These are phyloP conservation scores for Malus sylvestris DNA, from an alignment of 306 rosid genomes.

Conservation along the genomic window DNA sequence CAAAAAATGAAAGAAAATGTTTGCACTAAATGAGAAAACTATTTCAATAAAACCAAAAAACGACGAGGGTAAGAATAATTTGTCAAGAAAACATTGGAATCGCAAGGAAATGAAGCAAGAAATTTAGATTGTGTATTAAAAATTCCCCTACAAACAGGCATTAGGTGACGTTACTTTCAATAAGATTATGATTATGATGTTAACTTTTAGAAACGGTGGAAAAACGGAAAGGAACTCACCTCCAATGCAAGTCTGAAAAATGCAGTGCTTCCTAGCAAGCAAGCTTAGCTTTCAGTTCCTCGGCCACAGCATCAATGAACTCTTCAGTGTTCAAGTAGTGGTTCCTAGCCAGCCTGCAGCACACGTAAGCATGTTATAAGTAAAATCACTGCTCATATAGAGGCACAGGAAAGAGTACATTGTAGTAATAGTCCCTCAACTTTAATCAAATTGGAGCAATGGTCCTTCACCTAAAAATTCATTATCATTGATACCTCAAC, in stretches of 20 bases:
- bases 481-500: too few species aligned
- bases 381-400: conserved; percentile 6
- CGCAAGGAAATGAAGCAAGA: neutral
- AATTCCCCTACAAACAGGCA: neutral
- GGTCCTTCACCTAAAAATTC: too few species aligned
- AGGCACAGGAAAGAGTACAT: neutral
- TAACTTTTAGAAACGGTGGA: neutral
- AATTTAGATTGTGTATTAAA: neutral
- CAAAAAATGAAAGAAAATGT: neutral
- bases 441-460: too few species aligned
- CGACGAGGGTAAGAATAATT: neutral
- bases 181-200: neutral
- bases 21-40: neutral
- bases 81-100: neutral
- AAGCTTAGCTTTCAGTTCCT: conserved; percentile 49
- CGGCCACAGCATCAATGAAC: conserved; percentile 86
- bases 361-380: conserved; percentile 1
- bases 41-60: neutral
- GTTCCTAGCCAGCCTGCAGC: conserved; percentile 63
- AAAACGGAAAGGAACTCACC: neutral
- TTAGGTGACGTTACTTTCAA: neutral
- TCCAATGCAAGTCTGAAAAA: neutral
- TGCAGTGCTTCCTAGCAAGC: conserved; percentile 29
- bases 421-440: too few species aligned
- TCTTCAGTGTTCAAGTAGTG: conserved; percentile 82